Conservation (phyloP, 2,329 filamentous ascomycete genomes). For the Aspergillus fructus region DNA sequence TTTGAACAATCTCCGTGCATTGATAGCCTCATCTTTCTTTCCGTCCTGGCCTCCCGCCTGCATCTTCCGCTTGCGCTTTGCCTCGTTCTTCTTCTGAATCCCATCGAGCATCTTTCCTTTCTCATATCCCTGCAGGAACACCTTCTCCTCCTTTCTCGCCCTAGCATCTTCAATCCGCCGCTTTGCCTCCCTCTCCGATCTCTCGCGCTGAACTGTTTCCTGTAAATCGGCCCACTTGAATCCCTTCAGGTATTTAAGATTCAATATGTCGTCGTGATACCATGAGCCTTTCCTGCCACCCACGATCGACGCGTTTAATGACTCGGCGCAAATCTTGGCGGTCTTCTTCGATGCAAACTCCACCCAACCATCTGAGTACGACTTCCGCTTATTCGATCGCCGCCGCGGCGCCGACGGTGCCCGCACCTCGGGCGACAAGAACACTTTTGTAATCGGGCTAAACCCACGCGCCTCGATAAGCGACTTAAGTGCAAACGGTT, state of each 20-base stretch:
- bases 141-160: constrained; percentile 45
- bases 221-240: constrained; percentile 47
- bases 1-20: constrained; percentile 40
- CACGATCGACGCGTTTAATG: constrained; percentile 45
- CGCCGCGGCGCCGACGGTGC: constrained; percentile 20
- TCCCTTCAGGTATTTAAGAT: constrained; percentile 46
- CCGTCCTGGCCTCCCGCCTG: constrained; percentile 16
- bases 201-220: constrained; percentile 45
- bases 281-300: constrained; percentile 46
- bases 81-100: constrained; percentile 45
- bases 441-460: constrained; percentile 43
- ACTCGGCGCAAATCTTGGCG: constrained; percentile 47
- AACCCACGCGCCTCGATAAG: constrained; percentile 44
- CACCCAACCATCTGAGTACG: constrained; percentile 48
- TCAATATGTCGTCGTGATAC: constrained; percentile 49
- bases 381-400: constrained; percentile 43
- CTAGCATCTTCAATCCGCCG: constrained; percentile 43
- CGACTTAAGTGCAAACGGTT: constrained; percentile 46
- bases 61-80: constrained; percentile 33
- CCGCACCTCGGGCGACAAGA: constrained; percentile 40
- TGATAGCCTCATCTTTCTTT: constrained; percentile 15
- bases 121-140: constrained; percentile 44
- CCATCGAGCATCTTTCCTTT: constrained; percentile 42
- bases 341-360: constrained; percentile 47
- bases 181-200: constrained; percentile 41